Conservation (phyloP, 768 basidiomycete species). For the Russula emetica region DNA sequence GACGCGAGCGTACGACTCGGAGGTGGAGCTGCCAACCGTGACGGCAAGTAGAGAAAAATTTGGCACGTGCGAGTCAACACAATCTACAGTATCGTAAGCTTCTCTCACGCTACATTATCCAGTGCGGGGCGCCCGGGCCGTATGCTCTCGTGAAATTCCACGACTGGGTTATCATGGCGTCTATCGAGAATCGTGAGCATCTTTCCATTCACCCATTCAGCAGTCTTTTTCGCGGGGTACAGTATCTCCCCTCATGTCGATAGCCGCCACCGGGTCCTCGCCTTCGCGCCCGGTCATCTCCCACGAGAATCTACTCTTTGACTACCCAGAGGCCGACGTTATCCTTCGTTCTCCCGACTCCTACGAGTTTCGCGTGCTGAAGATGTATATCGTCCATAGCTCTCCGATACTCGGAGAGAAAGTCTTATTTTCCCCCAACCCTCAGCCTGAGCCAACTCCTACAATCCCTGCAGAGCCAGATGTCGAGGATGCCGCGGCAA, state of each 20-base stretch:
- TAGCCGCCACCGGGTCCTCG: neutral
- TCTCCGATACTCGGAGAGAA: neutral
- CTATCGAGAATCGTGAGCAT: too few relatives aligned
- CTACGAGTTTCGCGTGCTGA: neutral
- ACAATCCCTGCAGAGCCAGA: neutral
- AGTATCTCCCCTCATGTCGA: neutral
- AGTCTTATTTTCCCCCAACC: neutral
- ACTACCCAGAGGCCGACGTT: neutral
- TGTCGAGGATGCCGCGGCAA: neutral
- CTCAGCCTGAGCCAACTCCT: neutral
- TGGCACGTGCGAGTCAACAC: too few relatives aligned
- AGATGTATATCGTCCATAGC: neutral
- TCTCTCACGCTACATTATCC: too few relatives aligned
- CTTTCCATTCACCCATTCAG: neutral
- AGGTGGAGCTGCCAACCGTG: too few relatives aligned
- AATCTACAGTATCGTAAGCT: too few relatives aligned
- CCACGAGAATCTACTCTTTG: neutral
- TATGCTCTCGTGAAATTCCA: too few relatives aligned
- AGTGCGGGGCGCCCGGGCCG: too few relatives aligned
- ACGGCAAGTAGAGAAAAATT: too few relatives aligned
- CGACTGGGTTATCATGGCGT: too few relatives aligned
- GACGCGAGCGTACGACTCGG: too few relatives aligned
- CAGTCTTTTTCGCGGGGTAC: neutral
- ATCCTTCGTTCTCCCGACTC: neutral
- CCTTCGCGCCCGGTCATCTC: neutral